Conservation (phyloP, 371 early-diverging fungal genomes). For the Racocetra persica region DNA sequence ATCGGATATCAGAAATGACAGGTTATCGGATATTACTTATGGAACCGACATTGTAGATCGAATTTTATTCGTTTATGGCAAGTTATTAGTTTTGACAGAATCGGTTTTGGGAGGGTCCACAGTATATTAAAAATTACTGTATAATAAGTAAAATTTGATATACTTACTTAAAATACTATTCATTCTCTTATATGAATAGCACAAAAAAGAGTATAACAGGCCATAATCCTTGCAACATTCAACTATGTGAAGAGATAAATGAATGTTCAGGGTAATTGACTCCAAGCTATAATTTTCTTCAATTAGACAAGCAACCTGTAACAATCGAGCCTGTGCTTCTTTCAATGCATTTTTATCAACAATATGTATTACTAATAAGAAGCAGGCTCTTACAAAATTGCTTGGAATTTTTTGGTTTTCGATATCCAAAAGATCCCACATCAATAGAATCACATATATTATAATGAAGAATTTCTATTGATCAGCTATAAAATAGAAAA, state of each 20-base stretch:
- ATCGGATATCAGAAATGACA: too few relatives aligned
- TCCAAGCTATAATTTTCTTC: neutral
- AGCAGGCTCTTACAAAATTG: neutral
- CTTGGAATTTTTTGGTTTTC: neutral
- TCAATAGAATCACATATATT: neutral
- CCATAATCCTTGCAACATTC: neutral
- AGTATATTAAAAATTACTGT: too few relatives aligned
- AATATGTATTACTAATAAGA: neutral
- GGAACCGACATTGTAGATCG: too few relatives aligned
- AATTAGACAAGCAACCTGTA: neutral
- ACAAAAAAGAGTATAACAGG: neutral
- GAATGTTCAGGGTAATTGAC: neutral
- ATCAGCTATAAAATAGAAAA: neutral
- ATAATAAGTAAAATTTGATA: too few relatives aligned
- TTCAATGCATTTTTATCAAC: neutral
- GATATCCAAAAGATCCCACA: neutral
- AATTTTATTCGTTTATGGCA: too few relatives aligned
- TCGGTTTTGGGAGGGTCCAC: too few relatives aligned
- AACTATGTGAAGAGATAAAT: neutral
- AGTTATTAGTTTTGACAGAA: too few relatives aligned
- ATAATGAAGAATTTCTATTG: neutral
- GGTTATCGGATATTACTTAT: too few relatives aligned
- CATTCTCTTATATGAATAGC: neutral
- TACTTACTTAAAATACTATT: neutral
- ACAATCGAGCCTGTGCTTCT: neutral